phyloP scores from a whole-genome alignment of 352 stramenopile genomes.

The Globisporangium echinulatum region DNA sequence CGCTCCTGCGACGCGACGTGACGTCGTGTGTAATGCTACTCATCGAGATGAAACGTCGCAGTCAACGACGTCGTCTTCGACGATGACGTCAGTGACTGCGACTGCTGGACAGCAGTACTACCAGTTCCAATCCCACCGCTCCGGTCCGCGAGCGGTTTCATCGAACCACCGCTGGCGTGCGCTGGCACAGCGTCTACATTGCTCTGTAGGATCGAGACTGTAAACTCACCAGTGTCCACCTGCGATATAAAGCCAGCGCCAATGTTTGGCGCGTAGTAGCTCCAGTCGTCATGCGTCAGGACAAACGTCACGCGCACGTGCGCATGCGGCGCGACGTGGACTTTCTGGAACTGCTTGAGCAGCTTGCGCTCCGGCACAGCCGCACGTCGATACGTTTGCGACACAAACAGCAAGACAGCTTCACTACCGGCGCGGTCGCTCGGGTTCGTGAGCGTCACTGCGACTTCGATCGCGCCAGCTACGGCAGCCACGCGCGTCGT shows the following conservation, averaged over 20 bases:
- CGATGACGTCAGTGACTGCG: neutral
- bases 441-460: constrained; percentile 60
- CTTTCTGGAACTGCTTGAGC: constrained; percentile 72
- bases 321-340: constrained; percentile 27
- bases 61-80: constrained; percentile 7
- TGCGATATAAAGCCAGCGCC: constrained; percentile 31
- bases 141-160: neutral
- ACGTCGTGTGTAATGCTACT: too few relatives aligned
- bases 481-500: constrained; percentile 20
- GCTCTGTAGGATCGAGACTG: constrained; percentile 41
- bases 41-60: constrained; percentile 8
- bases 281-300: constrained; percentile 36
- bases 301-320: constrained; percentile 36
- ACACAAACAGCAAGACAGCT: constrained; percentile 65
- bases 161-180: neutral
- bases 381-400: constrained; percentile 39
- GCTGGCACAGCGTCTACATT: neutral
- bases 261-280: constrained; percentile 44
- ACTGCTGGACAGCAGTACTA: too few relatives aligned
- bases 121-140: too few relatives aligned
- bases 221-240: constrained; percentile 41
- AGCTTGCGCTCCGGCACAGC: constrained; percentile 66
- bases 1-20: too few relatives aligned
- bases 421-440: constrained; percentile 44
- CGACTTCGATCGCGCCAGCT: constrained; percentile 26